Conservation (phyloP, 768 basidiomycete genomes). For the Megacollybia marginata region DNA sequence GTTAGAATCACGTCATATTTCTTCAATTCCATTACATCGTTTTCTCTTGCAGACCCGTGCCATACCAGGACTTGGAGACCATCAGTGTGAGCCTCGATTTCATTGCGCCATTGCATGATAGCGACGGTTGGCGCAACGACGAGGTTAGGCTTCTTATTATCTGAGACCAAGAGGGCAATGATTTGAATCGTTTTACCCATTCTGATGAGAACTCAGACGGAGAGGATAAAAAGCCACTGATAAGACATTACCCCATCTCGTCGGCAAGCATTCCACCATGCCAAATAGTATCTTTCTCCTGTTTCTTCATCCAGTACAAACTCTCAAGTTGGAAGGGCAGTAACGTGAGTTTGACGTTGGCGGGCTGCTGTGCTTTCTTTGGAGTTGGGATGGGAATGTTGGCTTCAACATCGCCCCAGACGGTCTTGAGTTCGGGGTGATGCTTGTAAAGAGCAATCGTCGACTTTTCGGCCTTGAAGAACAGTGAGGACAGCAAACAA, state of each 20-base stretch:
- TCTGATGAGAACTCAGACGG: conserved; percentile 23
- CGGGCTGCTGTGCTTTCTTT: conserved; percentile 69
- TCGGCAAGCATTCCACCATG: conserved; percentile 90
- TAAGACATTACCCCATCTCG: conserved; percentile 73
- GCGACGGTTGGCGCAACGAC: conserved; percentile 79
- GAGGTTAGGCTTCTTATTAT: conserved; percentile 74
- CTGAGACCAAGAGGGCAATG: conserved; percentile 80
- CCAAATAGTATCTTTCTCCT: conserved; percentile 77
- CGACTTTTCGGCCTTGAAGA: conserved; percentile 61
- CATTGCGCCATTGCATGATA: conserved; percentile 85
- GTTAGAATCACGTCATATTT: conserved; percentile 90
- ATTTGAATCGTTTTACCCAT: conserved; percentile 98
- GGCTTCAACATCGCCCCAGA: conserved; percentile 82
- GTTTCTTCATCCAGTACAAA: conserved; percentile 91
- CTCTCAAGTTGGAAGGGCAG: conserved; percentile 96
- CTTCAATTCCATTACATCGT: conserved; percentile 58
- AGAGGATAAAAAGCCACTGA: not conserved
- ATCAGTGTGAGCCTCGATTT: conserved; percentile 80
- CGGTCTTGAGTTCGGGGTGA: conserved; percentile 75
- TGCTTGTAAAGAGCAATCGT: conserved; percentile 53
- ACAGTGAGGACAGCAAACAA: conserved; percentile 6
- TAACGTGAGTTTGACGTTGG: conserved; percentile 74
- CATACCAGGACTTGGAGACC: conserved; percentile 85
- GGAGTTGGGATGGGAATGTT: conserved; percentile 56
- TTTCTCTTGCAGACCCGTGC: conserved; percentile 77